Base-by-base conservation (phyloP, 257 asterid genomes). In the Striga asiatica region DNA sequence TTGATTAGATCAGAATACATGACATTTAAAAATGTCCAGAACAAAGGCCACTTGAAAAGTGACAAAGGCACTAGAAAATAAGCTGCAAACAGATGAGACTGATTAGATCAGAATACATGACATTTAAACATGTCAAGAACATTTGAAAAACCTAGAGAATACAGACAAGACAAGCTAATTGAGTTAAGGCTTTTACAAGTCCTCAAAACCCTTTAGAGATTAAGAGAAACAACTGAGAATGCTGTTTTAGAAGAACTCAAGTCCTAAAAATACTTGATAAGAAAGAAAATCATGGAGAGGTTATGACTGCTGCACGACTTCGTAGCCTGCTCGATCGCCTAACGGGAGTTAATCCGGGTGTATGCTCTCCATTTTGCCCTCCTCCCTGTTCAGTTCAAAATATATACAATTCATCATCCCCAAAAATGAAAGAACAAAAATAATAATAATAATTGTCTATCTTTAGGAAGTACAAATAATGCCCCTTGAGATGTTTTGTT, bases 251-350 rank as follows among this genome's bases (percentile, higher is more conserved):
- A 41, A 47, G 16, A 20, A 41, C 2, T 49, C 22, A 2, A 12
- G 20, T 14, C 13, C 19, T 11, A 9, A 8, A 1, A n/a, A 38
- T 0, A 9, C 17, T 2, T 13, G 16, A 9, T 9, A 38, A 38
- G 46, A 46, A 35, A 22, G 47, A 9, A 35, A 20, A 22, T 81
- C 70, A 81, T 46, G 89, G 85, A 16, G 93, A 83, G 49, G 25
- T 22, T 13, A 13, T 17, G 11, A 54, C 61, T 4, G 78, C 48
- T 50, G 72, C 54, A 54, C 81, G 85, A 45, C 55, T 77, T 21
- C 80, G 86, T 41, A 87, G 68, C 61, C 93, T 70, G 58, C 75
- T 73, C 21, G 96, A 87, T 59, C 92, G 73, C 76, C 96, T 83
- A 3, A 83, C 78, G 7, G 94, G 86, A 61, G 91, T 83, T 37